phyloP scores from a whole-genome alignment of 2,329 filamentous ascomycete species.

The Fusarium sp. region DNA sequence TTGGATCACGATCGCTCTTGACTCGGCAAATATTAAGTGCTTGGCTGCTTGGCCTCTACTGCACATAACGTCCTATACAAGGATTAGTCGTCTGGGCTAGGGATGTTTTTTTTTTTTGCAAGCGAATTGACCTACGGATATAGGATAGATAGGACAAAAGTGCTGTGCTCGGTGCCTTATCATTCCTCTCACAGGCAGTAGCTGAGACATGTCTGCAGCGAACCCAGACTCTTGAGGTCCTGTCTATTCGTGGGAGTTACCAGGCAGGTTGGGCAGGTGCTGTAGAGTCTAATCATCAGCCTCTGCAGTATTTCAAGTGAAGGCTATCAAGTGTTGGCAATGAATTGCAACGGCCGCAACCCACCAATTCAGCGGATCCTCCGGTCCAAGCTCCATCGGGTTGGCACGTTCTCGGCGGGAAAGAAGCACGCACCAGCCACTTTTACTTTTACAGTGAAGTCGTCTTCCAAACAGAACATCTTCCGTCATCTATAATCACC shows the following conservation, averaged over 20 bases:
- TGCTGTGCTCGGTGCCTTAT: background rate
- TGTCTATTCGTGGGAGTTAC: background rate
- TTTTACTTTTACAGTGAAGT: conserved; percentile 7
- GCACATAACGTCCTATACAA: conserved; percentile 2
- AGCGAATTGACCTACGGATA: background rate
- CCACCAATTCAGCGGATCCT: conserved; percentile 36
- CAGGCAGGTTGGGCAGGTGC: background rate
- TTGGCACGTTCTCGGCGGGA: conserved; percentile 28
- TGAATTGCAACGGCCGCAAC: conserved; percentile 27
- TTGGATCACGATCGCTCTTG: conserved; percentile 35
- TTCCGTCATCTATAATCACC: conserved; percentile 41
- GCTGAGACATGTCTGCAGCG: background rate
- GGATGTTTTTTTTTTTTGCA: background rate
- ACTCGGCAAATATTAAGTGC: conserved; percentile 19
- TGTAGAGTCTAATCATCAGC: background rate
- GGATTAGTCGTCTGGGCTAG: conserved; percentile 14
- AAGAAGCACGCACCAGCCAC: conserved; percentile 28
- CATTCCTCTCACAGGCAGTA: background rate
- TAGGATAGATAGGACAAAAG: background rate
- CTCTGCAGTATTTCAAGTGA: background rate
- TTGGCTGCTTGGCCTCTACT: conserved; percentile 24
- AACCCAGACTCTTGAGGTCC: background rate
- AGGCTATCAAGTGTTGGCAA: conserved; percentile 1
- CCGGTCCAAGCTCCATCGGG: conserved; percentile 27
- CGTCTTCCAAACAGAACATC: conserved; percentile 28